A percentile compares a stretch with the other conserved stretches of the same genome.
Evolutionary conservation across 2,329 filamentous ascomycete species (phyloP).

Genomic region (Tolypocladium nubicola): DNA sequence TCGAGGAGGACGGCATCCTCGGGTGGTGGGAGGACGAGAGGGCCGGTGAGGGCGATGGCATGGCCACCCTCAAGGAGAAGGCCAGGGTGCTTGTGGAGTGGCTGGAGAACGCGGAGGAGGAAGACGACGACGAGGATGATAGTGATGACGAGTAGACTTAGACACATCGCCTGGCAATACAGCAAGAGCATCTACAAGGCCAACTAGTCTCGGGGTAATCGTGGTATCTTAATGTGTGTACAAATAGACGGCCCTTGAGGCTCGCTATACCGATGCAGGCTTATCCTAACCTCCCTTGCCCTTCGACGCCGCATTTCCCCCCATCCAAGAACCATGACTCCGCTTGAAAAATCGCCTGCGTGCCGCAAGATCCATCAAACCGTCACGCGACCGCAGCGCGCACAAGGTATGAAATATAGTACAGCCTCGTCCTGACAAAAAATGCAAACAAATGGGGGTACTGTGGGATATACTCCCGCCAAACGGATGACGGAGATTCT

Average conservation of each 20-base stretch:
- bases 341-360: neutral
- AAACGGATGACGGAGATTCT: neutral
- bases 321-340: neutral
- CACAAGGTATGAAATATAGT: neutral
- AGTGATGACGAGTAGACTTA: conserved; percentile 1
- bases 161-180: neutral
- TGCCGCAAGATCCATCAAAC: neutral
- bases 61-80: conserved; percentile 62
- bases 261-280: neutral
- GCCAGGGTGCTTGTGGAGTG: conserved; percentile 75
- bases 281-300: neutral
- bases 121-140: conserved; percentile 51
- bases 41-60: conserved; percentile 54
- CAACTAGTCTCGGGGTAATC: neutral
- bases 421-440: neutral
- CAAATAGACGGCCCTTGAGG: neutral
- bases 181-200: neutral
- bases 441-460: neutral
- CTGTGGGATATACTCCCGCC: neutral
- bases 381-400: neutral
- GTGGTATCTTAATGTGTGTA: neutral
- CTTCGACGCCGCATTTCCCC: neutral
- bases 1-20: conserved; percentile 82
- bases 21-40: conserved; percentile 77
- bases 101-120: conserved; percentile 65